phyloP scores from a whole-genome alignment of 1,284 basidiomycete genomes.

The Naganishia albida region DNA sequence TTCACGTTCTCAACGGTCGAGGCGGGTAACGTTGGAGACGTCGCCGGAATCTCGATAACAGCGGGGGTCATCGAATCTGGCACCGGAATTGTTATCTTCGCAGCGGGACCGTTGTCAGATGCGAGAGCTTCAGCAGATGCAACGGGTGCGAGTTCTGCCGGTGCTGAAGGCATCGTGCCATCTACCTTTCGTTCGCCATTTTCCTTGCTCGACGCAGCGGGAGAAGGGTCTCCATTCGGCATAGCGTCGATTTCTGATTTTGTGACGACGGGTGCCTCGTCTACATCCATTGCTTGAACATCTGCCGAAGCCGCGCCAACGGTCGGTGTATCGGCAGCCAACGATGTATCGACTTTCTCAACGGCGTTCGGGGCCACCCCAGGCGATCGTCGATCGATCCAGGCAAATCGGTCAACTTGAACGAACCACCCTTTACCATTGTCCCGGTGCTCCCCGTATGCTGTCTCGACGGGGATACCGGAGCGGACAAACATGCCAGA shows the following conservation, averaged over 20 bases:
- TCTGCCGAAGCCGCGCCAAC: too few relatives aligned
- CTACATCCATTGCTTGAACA: constrained; percentile 3
- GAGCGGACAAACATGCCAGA: constrained; percentile 26
- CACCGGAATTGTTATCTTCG: too few relatives aligned
- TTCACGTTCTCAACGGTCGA: too few relatives aligned
- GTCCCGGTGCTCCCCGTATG: constrained; percentile 2
- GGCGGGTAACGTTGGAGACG: too few relatives aligned
- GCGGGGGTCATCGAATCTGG: too few relatives aligned
- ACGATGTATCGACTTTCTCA: background rate
- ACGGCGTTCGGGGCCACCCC: background rate
- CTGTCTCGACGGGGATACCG: constrained; percentile 8
- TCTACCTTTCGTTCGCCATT: too few relatives aligned
- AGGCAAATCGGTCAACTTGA: constrained; percentile 27
- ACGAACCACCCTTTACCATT: constrained; percentile 29
- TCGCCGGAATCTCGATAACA: too few relatives aligned
- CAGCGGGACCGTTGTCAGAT: too few relatives aligned
- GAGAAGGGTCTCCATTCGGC: background rate
- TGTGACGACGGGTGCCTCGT: background rate
- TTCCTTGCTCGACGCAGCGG: too few relatives aligned
- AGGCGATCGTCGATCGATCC: constrained; percentile 11
- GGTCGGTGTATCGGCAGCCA: background rate
- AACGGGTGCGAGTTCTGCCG: too few relatives aligned
- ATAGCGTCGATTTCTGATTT: constrained; percentile 2
- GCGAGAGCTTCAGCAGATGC: too few relatives aligned
- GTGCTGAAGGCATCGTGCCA: too few relatives aligned